A percentile compares a stretch with the other conserved stretches of the same genome.
phyloP scores from a whole-genome alignment of 116 monocot species.

The Phalaenopsis hybrid region DNA sequence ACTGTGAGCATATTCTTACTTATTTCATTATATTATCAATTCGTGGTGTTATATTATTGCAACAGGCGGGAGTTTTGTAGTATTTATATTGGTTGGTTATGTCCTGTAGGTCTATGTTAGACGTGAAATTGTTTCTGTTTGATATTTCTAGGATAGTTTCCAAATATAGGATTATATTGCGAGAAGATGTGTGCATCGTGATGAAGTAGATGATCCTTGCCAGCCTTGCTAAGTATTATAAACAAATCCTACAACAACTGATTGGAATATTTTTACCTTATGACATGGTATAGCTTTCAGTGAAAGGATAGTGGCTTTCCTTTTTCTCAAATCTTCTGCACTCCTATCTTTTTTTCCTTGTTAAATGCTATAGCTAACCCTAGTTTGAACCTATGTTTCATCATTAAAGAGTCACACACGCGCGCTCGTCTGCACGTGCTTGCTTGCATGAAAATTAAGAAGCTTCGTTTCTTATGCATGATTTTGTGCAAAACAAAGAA shows the following conservation, averaged over 20 bases:
- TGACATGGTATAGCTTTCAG: neutral
- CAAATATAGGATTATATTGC: neutral
- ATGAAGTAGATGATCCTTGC: neutral
- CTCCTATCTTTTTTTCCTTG: neutral
- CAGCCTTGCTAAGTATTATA: neutral
- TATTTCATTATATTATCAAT: constrained; percentile 14
- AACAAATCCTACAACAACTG: neutral
- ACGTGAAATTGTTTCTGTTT: neutral
- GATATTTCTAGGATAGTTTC: neutral
- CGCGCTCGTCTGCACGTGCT: neutral
- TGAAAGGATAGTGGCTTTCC: neutral
- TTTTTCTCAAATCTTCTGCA: neutral
- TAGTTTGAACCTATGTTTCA: neutral
- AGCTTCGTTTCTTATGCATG: neutral
- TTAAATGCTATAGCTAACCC: neutral
- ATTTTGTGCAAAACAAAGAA: neutral
- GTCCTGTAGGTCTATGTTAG: neutral
- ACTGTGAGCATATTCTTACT: constrained; percentile 53
- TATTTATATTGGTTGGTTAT: neutral
- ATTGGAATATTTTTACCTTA: neutral
- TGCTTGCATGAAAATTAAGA: neutral
- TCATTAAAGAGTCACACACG: neutral
- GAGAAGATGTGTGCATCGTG: neutral
- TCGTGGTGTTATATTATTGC: neutral
- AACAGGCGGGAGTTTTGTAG: neutral